Percentiles rank a stretch among this genome's conserved stretches.
Evolutionary conservation across 768 basidiomycete genomes (phyloP).

Genomic region (Coprinopsis strossmayeri): DNA sequence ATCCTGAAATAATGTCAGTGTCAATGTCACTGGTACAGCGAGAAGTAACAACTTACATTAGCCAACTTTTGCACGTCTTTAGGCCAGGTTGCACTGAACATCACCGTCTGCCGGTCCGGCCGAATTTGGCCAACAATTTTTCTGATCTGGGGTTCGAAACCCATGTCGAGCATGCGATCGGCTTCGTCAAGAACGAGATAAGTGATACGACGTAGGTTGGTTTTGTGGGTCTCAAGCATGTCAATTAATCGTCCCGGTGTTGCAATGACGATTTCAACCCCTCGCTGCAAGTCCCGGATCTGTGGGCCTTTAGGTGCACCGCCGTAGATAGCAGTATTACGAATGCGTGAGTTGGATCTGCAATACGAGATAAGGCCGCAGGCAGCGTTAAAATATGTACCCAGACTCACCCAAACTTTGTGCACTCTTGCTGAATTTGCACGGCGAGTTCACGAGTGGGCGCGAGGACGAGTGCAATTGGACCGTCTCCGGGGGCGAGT

Average conservation of each 20-base stretch:
- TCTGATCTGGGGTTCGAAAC: slow-evolving; percentile 99
- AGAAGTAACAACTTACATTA: slow-evolving; percentile 44
- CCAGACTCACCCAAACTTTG: slow-evolving; percentile 86
- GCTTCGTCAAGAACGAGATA: slow-evolving; percentile 99
- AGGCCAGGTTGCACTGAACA: slow-evolving; percentile 99
- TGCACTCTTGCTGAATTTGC: slow-evolving; percentile 98
- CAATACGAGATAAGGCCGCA: no score
- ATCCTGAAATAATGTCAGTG: slow-evolving; percentile 44
- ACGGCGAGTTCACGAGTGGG: slow-evolving; percentile 98
- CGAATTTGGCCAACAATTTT: slow-evolving; percentile 97
- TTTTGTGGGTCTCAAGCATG: slow-evolving; percentile 96
- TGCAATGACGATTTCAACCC: slow-evolving; percentile 98
- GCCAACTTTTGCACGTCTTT: slow-evolving; percentile 99
- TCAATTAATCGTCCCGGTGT: slow-evolving; percentile 99
- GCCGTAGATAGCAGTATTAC: slow-evolving; percentile 98
- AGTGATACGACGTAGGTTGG: slow-evolving; percentile 91
- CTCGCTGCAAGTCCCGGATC: slow-evolving; percentile 94
- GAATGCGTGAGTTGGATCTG: slow-evolving; percentile 90
- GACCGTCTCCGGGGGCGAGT: slow-evolving; percentile 89
- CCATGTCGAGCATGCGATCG: slow-evolving; percentile 99
- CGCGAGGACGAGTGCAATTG: slow-evolving; percentile 93
- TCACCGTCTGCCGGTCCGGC: slow-evolving; percentile 96
- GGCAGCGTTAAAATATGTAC: no score
- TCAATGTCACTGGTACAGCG: neutral
- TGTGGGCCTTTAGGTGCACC: slow-evolving; percentile 98